Conservation (phyloP, 1,284 basidiomycete species). For the Irpex sp. region DNA sequence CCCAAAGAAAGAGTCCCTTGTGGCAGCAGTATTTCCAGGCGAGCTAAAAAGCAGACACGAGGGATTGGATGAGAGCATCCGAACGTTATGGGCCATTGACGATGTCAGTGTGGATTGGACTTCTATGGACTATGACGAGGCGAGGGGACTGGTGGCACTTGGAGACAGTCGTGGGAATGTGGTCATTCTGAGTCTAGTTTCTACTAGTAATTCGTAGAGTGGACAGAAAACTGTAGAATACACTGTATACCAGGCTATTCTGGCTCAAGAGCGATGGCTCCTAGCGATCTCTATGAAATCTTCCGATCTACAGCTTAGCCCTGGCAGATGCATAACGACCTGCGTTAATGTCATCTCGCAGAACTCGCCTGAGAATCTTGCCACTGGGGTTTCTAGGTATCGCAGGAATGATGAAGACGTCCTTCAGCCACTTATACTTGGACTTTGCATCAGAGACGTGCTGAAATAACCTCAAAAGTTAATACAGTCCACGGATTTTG, state of each 20-base stretch:
- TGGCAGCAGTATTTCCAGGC: constrained; percentile 58
- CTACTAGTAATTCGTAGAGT: too few species aligned
- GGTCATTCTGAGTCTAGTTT: constrained; percentile 11
- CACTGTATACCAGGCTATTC: too few species aligned
- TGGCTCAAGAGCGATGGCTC: too few species aligned
- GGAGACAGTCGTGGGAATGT: constrained; percentile 58
- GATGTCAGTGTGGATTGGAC: constrained; percentile 53
- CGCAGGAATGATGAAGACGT: constrained; percentile 20
- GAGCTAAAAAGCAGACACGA: constrained; percentile 30
- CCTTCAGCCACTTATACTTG: constrained; percentile 23
- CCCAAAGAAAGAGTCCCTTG: constrained; percentile 43
- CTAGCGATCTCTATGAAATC: background rate
- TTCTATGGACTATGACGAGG: constrained; percentile 66
- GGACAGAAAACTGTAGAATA: too few species aligned
- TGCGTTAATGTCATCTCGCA: constrained; percentile 11
- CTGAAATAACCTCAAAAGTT: background rate
- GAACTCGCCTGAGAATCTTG: constrained; percentile 22
- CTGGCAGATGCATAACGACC: background rate
- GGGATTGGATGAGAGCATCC: constrained; percentile 19
- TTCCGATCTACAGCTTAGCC: background rate
- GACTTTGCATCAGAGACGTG: constrained; percentile 23
- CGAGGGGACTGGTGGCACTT: constrained; percentile 55
- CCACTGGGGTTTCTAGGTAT: constrained; percentile 26
- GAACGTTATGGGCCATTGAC: constrained; percentile 33
- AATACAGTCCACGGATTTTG: background rate